Evolutionary conservation across 2,329 filamentous ascomycete genomes (phyloP), one percentile per base, ranked within the genome.

Genomic region (Neophaeococcomyces mojaviensis): DNA sequence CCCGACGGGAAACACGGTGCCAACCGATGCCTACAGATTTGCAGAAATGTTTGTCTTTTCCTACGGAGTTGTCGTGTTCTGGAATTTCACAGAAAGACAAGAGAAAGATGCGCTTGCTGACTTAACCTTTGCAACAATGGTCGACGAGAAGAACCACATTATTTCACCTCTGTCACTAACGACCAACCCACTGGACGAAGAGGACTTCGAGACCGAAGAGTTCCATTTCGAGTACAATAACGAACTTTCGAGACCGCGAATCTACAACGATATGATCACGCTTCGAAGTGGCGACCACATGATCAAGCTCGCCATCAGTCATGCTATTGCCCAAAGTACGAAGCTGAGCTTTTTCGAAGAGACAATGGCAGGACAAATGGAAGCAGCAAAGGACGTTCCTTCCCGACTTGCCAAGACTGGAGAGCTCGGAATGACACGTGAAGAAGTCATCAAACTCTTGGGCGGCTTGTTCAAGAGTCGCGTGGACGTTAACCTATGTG

Each of bases 181-280:
- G 26, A 85, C 82, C 1, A 78, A 87, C 28, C 87, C 89, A 1
- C 72, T 95, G 18, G 80, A 86, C 46, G 87, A 96, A 64, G 83
- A 84, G 54, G 89, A 97, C 61, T 95, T 94, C 56, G 92, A 98
- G 69, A 98, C 86, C 0, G 92, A 98, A 62, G 90, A 97, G 61
- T 96, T 98, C 59, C 90, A 98, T 62, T 98, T 98, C 61, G 89
- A 97, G 65, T 98, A 98, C 70, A 94, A 87, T 58, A 77, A 81
- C 1, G 77, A 87, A 48, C 88, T 92, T 28, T 84, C 88, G 51
- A 79, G 89, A 40, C 92, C 92, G 3, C 79, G 92, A 47, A 86
- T 98, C 24, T 98, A 94, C 70, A 97, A 98, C 67, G 92, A 98
- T 65, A 98, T 98, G 92, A 97, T 98, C 58, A 98, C 92, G 0